Evolutionary conservation across 768 basidiomycete genomes (phyloP).

Genomic region (Coprinopsis strossmayeri): DNA sequence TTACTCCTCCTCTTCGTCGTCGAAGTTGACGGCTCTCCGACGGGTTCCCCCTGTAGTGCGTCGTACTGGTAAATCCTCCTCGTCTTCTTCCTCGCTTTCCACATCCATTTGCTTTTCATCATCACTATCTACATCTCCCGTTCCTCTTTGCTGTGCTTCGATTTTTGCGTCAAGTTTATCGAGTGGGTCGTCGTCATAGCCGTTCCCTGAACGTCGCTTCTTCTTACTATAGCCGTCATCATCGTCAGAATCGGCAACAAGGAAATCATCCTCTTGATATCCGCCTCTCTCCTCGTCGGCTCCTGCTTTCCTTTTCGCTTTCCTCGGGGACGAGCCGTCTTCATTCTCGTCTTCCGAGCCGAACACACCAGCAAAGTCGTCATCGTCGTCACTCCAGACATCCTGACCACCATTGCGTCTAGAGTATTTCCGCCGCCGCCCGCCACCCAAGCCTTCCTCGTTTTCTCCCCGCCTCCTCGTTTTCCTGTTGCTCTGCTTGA

Average conservation of each 20-base stretch:
- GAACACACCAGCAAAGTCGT: constrained; percentile 38
- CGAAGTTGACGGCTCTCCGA: constrained; percentile 53
- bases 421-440: constrained; percentile 39
- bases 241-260: constrained; percentile 74
- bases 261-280: constrained; percentile 81
- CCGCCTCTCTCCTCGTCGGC: constrained; percentile 19
- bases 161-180: constrained; percentile 71
- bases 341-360: constrained; percentile 60
- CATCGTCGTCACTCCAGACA: constrained; percentile 63
- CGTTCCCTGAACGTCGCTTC: constrained; percentile 26
- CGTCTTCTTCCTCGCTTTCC: constrained; percentile 69
- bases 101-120: constrained; percentile 55
- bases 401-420: constrained; percentile 34
- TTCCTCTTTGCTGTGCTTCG: constrained; percentile 40
- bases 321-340: constrained; percentile 30
- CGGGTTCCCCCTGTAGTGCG: constrained; percentile 42
- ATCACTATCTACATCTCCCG: constrained; percentile 19
- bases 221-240: constrained; percentile 33
- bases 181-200: constrained; percentile 50
- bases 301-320: constrained; percentile 35
- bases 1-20: constrained; percentile 59
- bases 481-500: constrained; percentile 59
- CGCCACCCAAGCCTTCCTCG: constrained; percentile 39
- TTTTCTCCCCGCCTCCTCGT: constrained; percentile 50
- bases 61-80: constrained; percentile 63